A percentile compares a stretch with the other conserved stretches of the same genome.
Evolutionary conservation across 495 filamentous ascomycete genomes (phyloP).

Genomic region (Aspergillus funiculosus): DNA sequence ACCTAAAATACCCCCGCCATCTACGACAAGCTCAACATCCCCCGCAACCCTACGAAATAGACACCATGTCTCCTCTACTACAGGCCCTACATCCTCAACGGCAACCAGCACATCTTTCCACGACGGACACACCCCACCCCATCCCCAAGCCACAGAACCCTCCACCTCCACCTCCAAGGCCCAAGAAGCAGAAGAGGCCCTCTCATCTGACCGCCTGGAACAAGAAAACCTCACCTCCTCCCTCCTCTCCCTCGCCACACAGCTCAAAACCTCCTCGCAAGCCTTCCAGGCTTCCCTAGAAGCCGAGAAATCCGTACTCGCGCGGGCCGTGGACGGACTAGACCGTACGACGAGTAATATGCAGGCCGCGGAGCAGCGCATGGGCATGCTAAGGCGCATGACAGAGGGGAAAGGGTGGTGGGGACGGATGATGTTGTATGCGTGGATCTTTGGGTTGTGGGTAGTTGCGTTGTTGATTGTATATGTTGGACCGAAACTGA

Average conservation of each 20-base stretch:
- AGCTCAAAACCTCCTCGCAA: conserved; percentile 68
- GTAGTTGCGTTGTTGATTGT: conserved; percentile 68
- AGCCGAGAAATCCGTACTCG: conserved; percentile 64
- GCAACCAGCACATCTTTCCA: conserved; percentile 21
- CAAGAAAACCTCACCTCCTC: conserved; percentile 80
- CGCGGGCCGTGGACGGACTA: conserved; percentile 63
- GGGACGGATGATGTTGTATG: conserved; percentile 80
- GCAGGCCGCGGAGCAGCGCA: conserved; percentile 63
- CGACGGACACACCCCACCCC: conserved; percentile 11
- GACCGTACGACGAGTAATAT: conserved; percentile 69
- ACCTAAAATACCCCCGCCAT: conserved; percentile 9
- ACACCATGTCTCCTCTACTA: conserved; percentile 18
- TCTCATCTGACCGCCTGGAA: conserved; percentile 67
- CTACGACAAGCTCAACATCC: conserved; percentile 9
- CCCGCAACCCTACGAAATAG: conserved; percentile 32
- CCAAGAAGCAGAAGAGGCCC: conserved; percentile 55
- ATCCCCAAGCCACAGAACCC: conserved; percentile 7
- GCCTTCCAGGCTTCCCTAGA: conserved; percentile 66
- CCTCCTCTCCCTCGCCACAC: conserved; percentile 67
- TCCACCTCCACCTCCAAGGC: conserved; percentile 19
- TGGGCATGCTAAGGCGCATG: conserved; percentile 68
- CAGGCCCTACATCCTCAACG: conserved; percentile 19
- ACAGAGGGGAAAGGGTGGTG: conserved; percentile 84
- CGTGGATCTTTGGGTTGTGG: conserved; percentile 73
- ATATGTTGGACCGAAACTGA: conserved; percentile 74